Base-by-base conservation (phyloP, 805 yeast genomes). In the Barnettozyma vustinii region DNA sequence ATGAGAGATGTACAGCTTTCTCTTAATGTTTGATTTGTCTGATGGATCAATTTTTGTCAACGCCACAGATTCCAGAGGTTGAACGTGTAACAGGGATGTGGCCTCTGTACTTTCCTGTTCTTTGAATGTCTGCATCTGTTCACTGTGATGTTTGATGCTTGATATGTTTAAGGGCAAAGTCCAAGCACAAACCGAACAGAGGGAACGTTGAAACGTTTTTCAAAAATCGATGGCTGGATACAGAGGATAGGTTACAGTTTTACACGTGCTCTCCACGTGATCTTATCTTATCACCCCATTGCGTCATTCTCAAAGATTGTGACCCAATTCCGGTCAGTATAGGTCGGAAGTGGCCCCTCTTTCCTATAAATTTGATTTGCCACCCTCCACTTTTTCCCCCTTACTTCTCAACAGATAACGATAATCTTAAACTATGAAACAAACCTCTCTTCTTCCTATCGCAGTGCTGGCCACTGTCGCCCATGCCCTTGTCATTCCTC, bases 401-500 rank as follows among this genome's bases (percentile, higher is more conserved):
- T 25, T 16, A 19, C 32, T 16, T 26, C 15, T 40, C 20, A n/a
- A 25, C 35, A 4, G 15, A 23, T 13, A 27, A 40, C 43, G n/a
- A 26, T 8, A 16, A 40, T 20, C 5, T 8, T 13, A 25, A 35
- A 41, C 45, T 13, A 57, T 57, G 63, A 56, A 53, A 54, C 46
- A 57, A 23, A 53, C 66, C 6, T 47, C 61, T 41, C 47, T 60
- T 20, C 52, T 70, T 10, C 63, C 72, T 35, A 53, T 64, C 8
- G 64, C 72, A 23, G 70, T 68, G 30, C 55, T 71, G 45, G 67
- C 68, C 40, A 52, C 73, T 25, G 56, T 70, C 8, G 76, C 78
- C 26, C 64, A 69, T 49, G 79, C 79, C n/a, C 70, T 84, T 61
- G 83, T 84, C 51, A 79, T 84, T 55, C 92, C 92, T 32, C 70